phyloP scores from a whole-genome alignment of 805 yeast species.

The Deakozyma indianensis region DNA sequence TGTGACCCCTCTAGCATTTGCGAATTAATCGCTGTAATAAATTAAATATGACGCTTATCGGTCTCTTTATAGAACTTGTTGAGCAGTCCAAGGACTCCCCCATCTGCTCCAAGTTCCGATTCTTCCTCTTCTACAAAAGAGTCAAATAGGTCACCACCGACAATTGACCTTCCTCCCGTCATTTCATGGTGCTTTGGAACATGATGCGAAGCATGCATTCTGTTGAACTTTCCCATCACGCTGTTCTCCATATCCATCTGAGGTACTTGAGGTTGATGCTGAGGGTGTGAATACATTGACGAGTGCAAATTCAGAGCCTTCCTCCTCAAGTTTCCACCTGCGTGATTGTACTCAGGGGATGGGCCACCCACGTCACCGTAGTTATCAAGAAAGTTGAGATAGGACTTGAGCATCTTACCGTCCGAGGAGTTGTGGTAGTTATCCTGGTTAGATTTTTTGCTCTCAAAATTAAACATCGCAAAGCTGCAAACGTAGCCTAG shows the following conservation, averaged over 20 bases:
- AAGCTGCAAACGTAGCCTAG: slow-evolving; percentile 87
- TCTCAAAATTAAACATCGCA: slow-evolving; percentile 80
- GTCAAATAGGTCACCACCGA: neutral
- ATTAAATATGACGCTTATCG: slow-evolving; percentile 1
- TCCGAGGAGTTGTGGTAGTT: slow-evolving; percentile 38
- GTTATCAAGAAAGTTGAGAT: slow-evolving; percentile 74
- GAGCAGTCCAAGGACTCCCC: slow-evolving; percentile 65
- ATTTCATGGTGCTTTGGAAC: neutral
- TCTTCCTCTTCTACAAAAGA: slow-evolving; percentile 9
- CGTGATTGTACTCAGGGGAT: slow-evolving; percentile 9
- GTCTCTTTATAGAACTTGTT: slow-evolving; percentile 56
- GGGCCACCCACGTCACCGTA: slow-evolving; percentile 40
- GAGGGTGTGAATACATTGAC: neutral
- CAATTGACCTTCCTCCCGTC: neutral
- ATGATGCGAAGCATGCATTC: slow-evolving; percentile 7
- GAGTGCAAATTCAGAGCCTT: slow-evolving; percentile 2
- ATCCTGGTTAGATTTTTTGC: slow-evolving; percentile 22
- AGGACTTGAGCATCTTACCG: slow-evolving; percentile 85
- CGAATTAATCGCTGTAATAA: too few relatives aligned
- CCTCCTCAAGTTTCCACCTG: neutral
- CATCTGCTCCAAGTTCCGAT: slow-evolving; percentile 18
- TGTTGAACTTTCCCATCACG: slow-evolving; percentile 19
- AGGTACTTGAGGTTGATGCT: neutral
- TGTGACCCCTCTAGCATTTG: too few relatives aligned
- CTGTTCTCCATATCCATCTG: slow-evolving; percentile 14